Evolutionary conservation across 352 stramenopile genomes (phyloP).

Genomic region (Phytopythium boreale): DNA sequence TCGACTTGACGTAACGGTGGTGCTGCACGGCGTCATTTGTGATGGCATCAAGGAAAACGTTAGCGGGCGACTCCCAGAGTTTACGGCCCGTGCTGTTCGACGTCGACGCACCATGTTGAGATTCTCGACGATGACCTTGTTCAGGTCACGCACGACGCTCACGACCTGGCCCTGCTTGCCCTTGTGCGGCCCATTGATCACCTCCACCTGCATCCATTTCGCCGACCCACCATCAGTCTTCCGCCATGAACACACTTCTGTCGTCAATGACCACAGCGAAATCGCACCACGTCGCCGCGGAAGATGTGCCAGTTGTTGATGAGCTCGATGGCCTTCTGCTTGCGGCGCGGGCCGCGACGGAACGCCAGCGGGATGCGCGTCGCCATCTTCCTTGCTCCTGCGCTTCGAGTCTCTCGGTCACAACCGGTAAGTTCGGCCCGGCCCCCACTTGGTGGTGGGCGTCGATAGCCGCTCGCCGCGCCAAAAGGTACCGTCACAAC

Average conservation of each 20-base stretch:
- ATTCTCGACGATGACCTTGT: slow-evolving; percentile 83
- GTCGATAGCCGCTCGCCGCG: not conserved
- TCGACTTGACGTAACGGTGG: slow-evolving; percentile 83
- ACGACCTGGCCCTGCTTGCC: slow-evolving; percentile 76
- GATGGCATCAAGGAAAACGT: too few relatives aligned
- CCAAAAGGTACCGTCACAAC: not conserved
- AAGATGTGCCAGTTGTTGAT: slow-evolving; percentile 81
- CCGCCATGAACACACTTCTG: too few relatives aligned
- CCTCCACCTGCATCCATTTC: slow-evolving; percentile 51
- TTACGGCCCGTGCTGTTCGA: not conserved
- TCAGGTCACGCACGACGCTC: slow-evolving; percentile 72
- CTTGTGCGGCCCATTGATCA: slow-evolving; percentile 80
- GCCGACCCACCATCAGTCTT: too few relatives aligned
- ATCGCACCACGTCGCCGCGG: slow-evolving; percentile 65
- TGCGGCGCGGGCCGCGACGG: slow-evolving; percentile 67
- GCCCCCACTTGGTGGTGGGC: not conserved
- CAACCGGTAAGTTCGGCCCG: not conserved
- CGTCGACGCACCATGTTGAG: slow-evolving; percentile 72
- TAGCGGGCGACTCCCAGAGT: not conserved
- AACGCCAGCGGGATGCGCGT: slow-evolving; percentile 78
- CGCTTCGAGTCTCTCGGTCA: slow-evolving; percentile 5
- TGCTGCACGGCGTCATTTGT: slow-evolving; percentile 25
- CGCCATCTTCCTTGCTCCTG: slow-evolving; percentile 44
- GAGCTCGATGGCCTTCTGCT: slow-evolving; percentile 77
- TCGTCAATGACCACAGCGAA: too few relatives aligned